Base-by-base conservation (phyloP, 202 grass and related monocot species). In the Setaria viridis region DNA sequence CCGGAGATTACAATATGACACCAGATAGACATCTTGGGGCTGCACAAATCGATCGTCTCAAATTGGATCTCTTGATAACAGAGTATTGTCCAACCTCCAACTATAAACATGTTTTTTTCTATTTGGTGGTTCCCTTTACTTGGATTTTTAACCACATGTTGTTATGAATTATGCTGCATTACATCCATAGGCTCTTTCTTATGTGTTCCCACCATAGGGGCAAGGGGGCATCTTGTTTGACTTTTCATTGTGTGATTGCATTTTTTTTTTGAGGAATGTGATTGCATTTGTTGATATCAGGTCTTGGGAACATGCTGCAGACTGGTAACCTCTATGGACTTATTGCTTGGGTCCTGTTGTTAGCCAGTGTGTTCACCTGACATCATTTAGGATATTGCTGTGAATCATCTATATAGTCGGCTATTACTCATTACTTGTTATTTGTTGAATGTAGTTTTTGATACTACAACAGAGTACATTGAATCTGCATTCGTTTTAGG, bases 1-100 rank as follows among this genome's bases (percentile, higher is more conserved):
- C 96, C 0, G 96, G 93, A 21, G 96, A 99, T 91, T 95, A 99
- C 82, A 99, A 95, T 89, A 99, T 99, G 96, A 95, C 96, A 82
- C 91, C 96, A 56, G 96, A 99, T 87, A 92, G 96, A 83, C 96
- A 99, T 94, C 96, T 99, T 78, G 93, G 93, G 51, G 96, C 96
- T 46, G 96, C 96, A 33, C 91, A 99, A 91, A 99, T 99, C 80
- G 93, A 99, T 88, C 93, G 4, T 12, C 78, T 99, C 57, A 86
- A 90, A 57, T 81, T 99, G 68, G 91, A 99, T 85, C 88, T 99
- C 35, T 85, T 96, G 80, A 93, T 99, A 86, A 99, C 97, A 46
- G 97, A 99, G 93, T 96, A 94, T 77, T 25, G 21, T 70, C 46
- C 25, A 76, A 47, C 65, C 55, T 70, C 12, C 4, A 77, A 49